Evolutionary conservation across 768 basidiomycete genomes (phyloP), one percentile per base, ranked within the genome.

Genomic region (Thelephora aurantiotincta): DNA sequence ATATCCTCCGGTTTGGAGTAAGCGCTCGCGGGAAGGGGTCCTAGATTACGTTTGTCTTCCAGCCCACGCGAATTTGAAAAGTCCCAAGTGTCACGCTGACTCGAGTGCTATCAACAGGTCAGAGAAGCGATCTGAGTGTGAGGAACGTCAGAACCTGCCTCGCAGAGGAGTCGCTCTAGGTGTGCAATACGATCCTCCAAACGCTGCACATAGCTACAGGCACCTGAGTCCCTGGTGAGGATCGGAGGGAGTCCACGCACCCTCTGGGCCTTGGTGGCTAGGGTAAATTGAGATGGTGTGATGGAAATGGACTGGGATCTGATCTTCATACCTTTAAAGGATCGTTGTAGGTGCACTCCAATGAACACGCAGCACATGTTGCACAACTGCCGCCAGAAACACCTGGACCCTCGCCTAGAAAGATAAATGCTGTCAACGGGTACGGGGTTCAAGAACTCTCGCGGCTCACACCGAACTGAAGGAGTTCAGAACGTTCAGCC

Each of bases 351-450:
- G 54, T 57, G 49, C 60, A 61, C 16, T 59, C 54, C 20, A 45
- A 50, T 35, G 47, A 46, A 45, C 52, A 55, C 2, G 49, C 45
- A 12, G 51, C 43, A 47, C 60, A 61, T 50, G 59, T 61, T 6
- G 58, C 51, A 46, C 60, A 61, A 38, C 46, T 19, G 36, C 52
- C 52, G 12, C 49, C 46, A 16, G 48, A 45, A 43, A 51, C 51
- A 38, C 48, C 63, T 18, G 59, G 62, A 50, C 66, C 67, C 20
- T 67, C 60, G 33, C 48, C 48, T 49, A 14, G 5, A 9, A 30
- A 9, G 14, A 9, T 2, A 4, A 18, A 14, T 14, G 18, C 14
- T 14, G 26, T 30, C 26, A 30, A 30, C 18, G 12, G 38, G 16
- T 18, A 11, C 16, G 22, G 18, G 14, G 22, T 4, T 18, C 9